These are phyloP conservation scores for Solanum hybrid DNA, from an alignment of 305 asterid genomes.

Conservation along the genomic window DNA sequence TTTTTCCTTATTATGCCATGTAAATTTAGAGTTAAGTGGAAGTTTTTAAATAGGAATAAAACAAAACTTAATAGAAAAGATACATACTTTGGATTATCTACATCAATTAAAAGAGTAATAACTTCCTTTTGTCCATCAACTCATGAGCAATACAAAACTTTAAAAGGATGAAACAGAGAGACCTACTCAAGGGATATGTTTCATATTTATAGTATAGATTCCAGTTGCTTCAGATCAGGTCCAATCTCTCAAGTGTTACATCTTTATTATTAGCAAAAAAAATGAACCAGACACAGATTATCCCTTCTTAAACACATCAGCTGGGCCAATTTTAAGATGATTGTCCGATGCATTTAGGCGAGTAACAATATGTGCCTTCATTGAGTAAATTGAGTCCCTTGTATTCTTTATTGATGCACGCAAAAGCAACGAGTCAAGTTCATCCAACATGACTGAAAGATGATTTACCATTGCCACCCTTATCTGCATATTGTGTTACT, in stretches of 20 bases:
- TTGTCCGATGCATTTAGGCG: too few species aligned
- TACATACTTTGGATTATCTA: too few species aligned
- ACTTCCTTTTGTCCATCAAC: too few species aligned
- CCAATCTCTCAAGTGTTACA: conserved; percentile 18
- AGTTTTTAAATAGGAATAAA: neutral
- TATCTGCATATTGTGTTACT: conserved; percentile 88
- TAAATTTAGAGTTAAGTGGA: neutral
- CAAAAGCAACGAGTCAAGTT: conserved; percentile 72
- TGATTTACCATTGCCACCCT: conserved; percentile 59
- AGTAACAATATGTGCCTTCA: too few species aligned
- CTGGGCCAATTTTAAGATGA: too few species aligned
- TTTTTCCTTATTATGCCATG: too few species aligned
- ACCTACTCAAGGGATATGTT: neutral
- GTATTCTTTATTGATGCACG: too few species aligned
- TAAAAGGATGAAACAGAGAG: too few species aligned
- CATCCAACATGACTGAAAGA: conserved; percentile 67
- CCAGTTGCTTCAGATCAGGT: conserved; percentile 61
- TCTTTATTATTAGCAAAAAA: conserved; percentile 34
- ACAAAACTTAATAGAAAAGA: too few species aligned
- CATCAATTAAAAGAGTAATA: too few species aligned
- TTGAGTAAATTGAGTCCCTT: too few species aligned
- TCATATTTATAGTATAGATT: conserved; percentile 34
- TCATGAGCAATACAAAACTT: too few species aligned
- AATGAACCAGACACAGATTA: conserved; percentile 65
- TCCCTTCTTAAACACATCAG: conserved; percentile 33